Conservation (phyloP, 1,284 basidiomycete species). For the Salmacisia buchloeana region DNA sequence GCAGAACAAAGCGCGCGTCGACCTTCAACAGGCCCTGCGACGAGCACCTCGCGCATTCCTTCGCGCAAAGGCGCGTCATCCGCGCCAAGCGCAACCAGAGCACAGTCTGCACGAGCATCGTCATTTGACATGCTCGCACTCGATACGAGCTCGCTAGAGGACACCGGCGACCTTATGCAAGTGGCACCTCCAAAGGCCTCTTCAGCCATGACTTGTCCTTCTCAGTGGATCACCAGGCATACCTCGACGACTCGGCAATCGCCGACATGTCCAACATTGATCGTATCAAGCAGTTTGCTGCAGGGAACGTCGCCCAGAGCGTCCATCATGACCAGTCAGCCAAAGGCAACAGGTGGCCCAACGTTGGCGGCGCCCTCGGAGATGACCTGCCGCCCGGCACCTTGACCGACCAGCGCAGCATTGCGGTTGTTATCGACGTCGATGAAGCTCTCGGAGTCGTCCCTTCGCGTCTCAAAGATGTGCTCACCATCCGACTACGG, state of each 20-base stretch:
- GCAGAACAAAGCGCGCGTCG: neutral
- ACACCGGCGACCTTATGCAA: slow-evolving; percentile 4
- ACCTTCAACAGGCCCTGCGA: neutral
- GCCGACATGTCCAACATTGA: neutral
- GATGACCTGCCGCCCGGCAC: neutral
- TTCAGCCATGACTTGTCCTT: slow-evolving; percentile 4
- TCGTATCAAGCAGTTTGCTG: neutral
- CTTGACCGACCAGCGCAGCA: neutral
- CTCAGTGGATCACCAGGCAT: slow-evolving; percentile 5
- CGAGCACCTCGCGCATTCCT: neutral
- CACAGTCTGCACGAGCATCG: neutral
- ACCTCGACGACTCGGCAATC: slow-evolving; percentile 1
- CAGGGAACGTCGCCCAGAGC: neutral
- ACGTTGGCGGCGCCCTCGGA: no score
- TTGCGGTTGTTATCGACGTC: neutral
- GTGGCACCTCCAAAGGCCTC: slow-evolving; percentile 1
- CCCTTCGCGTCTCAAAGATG: neutral
- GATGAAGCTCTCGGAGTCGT: neutral
- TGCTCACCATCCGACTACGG: neutral
- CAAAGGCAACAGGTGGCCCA: no score
- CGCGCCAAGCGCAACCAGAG: no score
- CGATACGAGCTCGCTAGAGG: neutral
- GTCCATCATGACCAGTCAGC: neutral
- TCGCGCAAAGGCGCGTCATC: no score
- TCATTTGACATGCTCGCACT: neutral